Conservation (phyloP, 306 rosid species). For the Prinsepia uniflora region DNA sequence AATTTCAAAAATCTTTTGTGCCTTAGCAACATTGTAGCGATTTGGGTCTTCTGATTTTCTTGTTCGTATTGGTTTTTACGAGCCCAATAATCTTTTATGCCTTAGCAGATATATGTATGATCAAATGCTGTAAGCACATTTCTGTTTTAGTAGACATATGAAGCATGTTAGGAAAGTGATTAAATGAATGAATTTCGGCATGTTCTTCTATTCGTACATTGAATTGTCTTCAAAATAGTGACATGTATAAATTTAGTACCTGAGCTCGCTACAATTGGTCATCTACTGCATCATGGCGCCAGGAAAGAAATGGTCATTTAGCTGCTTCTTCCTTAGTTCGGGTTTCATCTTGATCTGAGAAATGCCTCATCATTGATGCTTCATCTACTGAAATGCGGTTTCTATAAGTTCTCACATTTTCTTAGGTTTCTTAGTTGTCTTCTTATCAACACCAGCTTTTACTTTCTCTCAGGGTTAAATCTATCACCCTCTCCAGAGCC, state of each 20-base stretch:
- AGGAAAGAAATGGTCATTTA: not conserved
- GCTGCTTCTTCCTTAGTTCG: slow-evolving; percentile 1
- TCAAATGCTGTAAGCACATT: slow-evolving; percentile 3
- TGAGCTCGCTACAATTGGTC: not conserved
- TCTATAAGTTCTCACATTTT: not conserved
- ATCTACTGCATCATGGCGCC: slow-evolving; percentile 1
- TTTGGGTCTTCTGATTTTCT: slow-evolving; percentile 20
- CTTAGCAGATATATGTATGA: slow-evolving; percentile 3
- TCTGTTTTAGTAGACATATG: not conserved
- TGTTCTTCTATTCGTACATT: slow-evolving; percentile 18
- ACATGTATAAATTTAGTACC: slow-evolving; percentile 5
- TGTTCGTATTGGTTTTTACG: slow-evolving; percentile 6
- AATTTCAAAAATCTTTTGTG: slow-evolving; percentile 9
- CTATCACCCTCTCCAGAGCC: slow-evolving; percentile 53
- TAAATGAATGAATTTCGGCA: not conserved
- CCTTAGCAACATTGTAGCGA: slow-evolving; percentile 19
- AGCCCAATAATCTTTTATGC: slow-evolving; percentile 7
- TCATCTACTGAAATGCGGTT: not conserved
- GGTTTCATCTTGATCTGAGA: slow-evolving; percentile 14
- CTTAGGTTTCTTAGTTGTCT: slow-evolving; percentile 20
- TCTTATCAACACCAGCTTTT: not conserved
- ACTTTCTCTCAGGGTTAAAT: slow-evolving; percentile 41
- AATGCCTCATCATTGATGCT: not conserved
- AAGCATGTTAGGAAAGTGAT: not conserved
- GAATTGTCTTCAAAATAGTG: not conserved